Base-by-base conservation (phyloP, 768 basidiomycete species). In the Zangia roseola region DNA sequence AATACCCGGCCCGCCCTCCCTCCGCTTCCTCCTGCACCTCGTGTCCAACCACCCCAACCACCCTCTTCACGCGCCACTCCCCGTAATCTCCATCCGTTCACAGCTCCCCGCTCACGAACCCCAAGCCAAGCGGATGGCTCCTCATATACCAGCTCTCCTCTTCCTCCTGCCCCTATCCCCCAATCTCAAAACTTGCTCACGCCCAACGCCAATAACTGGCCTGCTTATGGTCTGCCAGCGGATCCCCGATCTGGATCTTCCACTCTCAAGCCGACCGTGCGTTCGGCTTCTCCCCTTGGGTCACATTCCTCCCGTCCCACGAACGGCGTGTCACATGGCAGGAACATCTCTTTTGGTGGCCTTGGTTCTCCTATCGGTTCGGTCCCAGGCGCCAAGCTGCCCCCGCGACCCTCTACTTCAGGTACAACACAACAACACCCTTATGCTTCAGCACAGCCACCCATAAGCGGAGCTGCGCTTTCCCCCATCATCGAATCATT, bases 401-500 rank as follows among this genome's bases (percentile, higher is more conserved):
- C 77, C 13, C 69, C 70, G 0, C 66, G 72, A 3, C 74, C 78
- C 0, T 70, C 75, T 7, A 72, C 75, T 3, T 73, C 73, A 13
- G 63, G 67, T 2, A 72, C 74, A 12, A 70, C 65, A 30, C 61
- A 67, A 30, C 61, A 67, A 7, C 86, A 88, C 58, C 83, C 84
- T 0, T 88, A 86, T 50, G 80, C 82, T 1, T 78, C 71, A 20
- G 73, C 76, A 43, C 80, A 80, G 59, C 64, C 79, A 5, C 64
- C 61, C 2, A 69, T 69, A 24, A 59, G 59, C 44, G 58, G 65
- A 1, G 64, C 71, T 5, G 78, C 75, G 26, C 76, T 91, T 40
- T 90, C 89, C 1, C 89, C 88, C 1, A 88, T 91, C 45, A 75
- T 82, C 21, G 88, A 91, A 62, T 69, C 78, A 2, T 88, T 84